phyloP scores from a whole-genome alignment of 148 eudicot species.

The Amaranthus palmeri region DNA sequence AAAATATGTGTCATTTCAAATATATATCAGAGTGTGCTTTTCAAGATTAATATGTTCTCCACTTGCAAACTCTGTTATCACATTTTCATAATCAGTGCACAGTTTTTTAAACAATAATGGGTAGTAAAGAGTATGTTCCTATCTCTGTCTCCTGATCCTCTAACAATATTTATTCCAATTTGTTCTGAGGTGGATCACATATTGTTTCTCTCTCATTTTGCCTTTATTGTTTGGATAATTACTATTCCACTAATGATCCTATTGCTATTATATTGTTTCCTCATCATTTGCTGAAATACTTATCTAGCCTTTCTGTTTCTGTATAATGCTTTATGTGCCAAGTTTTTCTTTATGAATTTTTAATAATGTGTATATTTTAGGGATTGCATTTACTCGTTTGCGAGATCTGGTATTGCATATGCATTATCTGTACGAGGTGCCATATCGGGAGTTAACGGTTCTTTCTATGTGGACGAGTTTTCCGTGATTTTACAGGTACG shows the following conservation, averaged over 20 bases:
- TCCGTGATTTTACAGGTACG: constrained; percentile 59
- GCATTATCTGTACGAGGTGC: constrained; percentile 48
- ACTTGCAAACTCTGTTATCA: no score
- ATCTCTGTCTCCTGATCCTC: background rate
- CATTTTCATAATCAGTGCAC: no score
- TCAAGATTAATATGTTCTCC: no score
- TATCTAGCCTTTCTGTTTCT: constrained; percentile 5
- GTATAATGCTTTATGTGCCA: background rate
- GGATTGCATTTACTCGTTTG: constrained; percentile 61
- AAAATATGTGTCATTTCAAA: no score
- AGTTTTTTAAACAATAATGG: background rate
- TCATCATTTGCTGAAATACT: background rate
- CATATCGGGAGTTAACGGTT: constrained; percentile 42
- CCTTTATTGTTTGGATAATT: background rate
- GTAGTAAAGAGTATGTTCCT: background rate
- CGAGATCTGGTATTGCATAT: constrained; percentile 40
- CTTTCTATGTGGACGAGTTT: constrained; percentile 64
- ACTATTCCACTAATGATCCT: background rate
- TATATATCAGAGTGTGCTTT: no score
- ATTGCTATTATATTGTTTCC: background rate
- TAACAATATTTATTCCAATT: background rate
- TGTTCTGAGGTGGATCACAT: background rate
- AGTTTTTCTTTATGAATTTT: constrained; percentile 7
- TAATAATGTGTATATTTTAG: constrained; percentile 39
- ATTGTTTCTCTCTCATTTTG: background rate